These are phyloP conservation scores for Fagus sylvatica DNA, from an alignment of 306 rosid species.

Conservation along the genomic window DNA sequence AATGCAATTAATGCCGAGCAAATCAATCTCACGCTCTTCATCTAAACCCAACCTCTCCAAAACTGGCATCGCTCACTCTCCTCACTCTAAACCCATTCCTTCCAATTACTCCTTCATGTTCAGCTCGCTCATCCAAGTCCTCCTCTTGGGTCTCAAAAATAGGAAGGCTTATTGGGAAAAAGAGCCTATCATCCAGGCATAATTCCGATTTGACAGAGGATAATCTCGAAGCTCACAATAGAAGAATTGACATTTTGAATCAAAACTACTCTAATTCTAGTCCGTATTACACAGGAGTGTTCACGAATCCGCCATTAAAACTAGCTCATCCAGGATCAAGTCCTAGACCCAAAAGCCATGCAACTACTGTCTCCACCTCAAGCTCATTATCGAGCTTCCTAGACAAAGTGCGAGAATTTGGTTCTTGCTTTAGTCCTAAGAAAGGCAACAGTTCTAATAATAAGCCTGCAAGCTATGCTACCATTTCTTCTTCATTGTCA, in stretches of 20 bases:
- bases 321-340: background rate
- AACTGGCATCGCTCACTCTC: background rate
- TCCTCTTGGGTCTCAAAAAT: background rate
- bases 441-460: background rate
- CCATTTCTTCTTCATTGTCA: background rate
- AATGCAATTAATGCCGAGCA: constrained; percentile 12
- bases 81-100: background rate
- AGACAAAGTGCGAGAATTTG: constrained; percentile 18
- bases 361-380: background rate
- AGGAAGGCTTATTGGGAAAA: background rate
- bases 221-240: constrained; percentile 11
- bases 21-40: constrained; percentile 13
- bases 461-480: background rate
- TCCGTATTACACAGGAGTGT: constrained; percentile 36
- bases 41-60: background rate
- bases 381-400: constrained; percentile 24
- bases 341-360: constrained; percentile 13
- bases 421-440: constrained; percentile 10
- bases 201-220: constrained; percentile 13
- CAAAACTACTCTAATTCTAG: constrained; percentile 3
- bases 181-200: background rate
- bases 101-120: background rate
- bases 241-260: background rate
- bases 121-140: constrained; percentile 4
- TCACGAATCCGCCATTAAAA: background rate